Percentiles rank a stretch among this genome's conserved stretches.
phyloP scores from a whole-genome alignment of 129 eudicot species.

The Centrapalus pauciflorus region DNA sequence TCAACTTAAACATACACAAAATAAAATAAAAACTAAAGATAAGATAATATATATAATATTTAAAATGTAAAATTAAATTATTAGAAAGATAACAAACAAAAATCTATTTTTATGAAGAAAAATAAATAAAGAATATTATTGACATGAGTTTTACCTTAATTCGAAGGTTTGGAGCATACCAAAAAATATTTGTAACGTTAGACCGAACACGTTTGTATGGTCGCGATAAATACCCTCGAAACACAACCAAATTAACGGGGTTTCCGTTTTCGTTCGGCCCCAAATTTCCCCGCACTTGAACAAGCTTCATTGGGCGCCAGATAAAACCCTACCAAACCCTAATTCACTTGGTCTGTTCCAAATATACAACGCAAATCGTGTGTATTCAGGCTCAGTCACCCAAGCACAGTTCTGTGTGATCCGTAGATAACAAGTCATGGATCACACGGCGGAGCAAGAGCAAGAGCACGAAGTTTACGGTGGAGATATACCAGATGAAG shows the following conservation, averaged over 20 bases:
- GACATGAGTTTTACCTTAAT: too few relatives aligned
- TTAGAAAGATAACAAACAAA: too few relatives aligned
- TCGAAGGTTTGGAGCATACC: too few relatives aligned
- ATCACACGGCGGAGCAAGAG: constrained; percentile 43
- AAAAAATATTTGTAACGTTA: too few relatives aligned
- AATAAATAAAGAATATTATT: too few relatives aligned
- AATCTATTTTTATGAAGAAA: too few relatives aligned
- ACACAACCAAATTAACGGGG: background rate
- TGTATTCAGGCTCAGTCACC: background rate
- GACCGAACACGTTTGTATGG: too few relatives aligned
- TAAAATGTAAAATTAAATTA: too few relatives aligned
- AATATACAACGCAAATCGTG: constrained; percentile 1
- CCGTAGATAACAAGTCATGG: constrained; percentile 6
- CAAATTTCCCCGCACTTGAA: constrained; percentile 18
- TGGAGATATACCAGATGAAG: constrained; percentile 57
- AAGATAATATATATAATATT: too few relatives aligned
- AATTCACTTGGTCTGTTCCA: background rate
- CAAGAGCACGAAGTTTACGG: constrained; percentile 72
- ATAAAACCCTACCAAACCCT: constrained; percentile 22
- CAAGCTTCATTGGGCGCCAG: constrained; percentile 5
- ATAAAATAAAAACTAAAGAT: too few relatives aligned
- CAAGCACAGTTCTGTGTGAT: constrained; percentile 1
- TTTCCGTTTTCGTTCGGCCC: constrained; percentile 22
- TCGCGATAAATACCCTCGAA: constrained; percentile 11
- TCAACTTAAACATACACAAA: too few relatives aligned